Evolutionary conservation across 2,329 filamentous ascomycete genomes (phyloP).

Genomic region (Neonectria punicea): DNA sequence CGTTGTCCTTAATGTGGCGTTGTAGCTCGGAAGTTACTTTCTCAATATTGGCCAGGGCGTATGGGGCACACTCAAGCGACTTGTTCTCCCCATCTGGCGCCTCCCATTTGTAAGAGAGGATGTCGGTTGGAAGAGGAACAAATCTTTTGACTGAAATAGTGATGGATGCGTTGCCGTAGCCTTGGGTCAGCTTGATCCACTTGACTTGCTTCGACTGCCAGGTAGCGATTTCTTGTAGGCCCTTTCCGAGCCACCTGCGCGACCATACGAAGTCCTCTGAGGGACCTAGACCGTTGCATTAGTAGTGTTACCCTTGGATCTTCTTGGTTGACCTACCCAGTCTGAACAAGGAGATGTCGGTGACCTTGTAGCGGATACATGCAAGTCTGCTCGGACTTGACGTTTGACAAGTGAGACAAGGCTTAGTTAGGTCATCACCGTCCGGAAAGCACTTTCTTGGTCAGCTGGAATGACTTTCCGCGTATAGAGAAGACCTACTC

Average conservation of each 20-base stretch:
- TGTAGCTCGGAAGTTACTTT: not conserved
- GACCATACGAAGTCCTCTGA: not conserved
- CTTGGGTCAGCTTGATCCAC: not conserved
- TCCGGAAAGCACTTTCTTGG: not conserved
- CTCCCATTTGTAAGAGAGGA: not conserved
- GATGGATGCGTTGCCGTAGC: not conserved
- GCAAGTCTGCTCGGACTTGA: not conserved
- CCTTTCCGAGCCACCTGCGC: not conserved
- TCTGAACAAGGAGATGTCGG: not conserved
- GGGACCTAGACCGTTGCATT: not conserved
- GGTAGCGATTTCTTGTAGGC: not conserved
- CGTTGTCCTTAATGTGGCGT: not conserved
- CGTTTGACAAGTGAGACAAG: not conserved
- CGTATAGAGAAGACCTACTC: not conserved
- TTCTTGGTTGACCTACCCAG: not conserved
- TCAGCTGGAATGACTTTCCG: not conserved
- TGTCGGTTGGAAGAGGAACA: not conserved
- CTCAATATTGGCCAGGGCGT: not conserved
- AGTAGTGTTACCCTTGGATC: not conserved
- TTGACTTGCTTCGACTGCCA: not conserved
- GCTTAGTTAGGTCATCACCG: not conserved
- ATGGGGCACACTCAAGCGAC: not conserved
- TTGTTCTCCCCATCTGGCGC: too few relatives aligned
- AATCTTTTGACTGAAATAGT: not conserved
- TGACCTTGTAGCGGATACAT: not conserved